phyloP scores from a whole-genome alignment of 345 rosid genomes.

The Camelina laxa region DNA sequence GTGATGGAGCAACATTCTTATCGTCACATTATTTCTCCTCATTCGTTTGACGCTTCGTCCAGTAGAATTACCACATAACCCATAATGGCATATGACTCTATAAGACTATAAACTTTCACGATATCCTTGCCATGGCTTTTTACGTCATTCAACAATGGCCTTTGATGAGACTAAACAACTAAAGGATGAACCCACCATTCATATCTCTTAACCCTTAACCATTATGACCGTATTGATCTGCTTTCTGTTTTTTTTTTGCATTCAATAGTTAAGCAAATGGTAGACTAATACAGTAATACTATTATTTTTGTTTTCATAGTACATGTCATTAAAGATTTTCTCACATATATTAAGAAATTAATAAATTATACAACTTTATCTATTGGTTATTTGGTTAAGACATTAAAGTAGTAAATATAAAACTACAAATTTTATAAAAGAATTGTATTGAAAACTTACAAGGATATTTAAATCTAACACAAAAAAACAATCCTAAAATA shows the following conservation, averaged over 20 bases:
- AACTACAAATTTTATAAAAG: too few relatives aligned
- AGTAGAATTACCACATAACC: conserved; percentile 1
- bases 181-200: background rate
- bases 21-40: background rate
- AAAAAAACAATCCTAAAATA: too few relatives aligned
- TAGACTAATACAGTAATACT: background rate
- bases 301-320: too few relatives aligned
- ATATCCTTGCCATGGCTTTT: background rate
- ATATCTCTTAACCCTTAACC: conserved; percentile 9
- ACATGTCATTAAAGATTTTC: too few relatives aligned
- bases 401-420: too few relatives aligned
- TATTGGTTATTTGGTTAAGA: too few relatives aligned
- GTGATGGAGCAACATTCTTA: conserved; percentile 15
- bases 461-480: too few relatives aligned
- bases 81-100: background rate
- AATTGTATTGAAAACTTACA: too few relatives aligned
- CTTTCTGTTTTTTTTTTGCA: background rate
- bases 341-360: too few relatives aligned
- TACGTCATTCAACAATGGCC: background rate
- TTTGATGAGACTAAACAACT: background rate
- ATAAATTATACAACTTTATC: too few relatives aligned
- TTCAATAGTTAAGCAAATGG: background rate
- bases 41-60: conserved; percentile 5
- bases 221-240: background rate
- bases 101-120: too few relatives aligned